Conservation (phyloP, 495 filamentous ascomycete genomes). For the Penicillium coffeae region DNA sequence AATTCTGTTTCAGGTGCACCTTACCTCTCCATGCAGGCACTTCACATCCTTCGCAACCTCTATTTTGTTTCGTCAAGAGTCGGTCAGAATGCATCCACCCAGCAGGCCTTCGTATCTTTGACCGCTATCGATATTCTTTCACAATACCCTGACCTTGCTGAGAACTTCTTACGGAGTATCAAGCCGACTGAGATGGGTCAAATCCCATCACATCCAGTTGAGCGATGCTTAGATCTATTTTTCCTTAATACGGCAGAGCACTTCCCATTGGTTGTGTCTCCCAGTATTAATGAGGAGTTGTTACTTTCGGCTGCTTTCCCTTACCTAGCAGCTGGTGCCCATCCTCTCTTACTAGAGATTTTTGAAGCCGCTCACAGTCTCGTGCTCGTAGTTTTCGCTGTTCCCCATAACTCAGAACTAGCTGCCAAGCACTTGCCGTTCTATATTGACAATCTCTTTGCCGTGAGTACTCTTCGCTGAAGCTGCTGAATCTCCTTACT, state of each 20-base stretch:
- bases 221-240: constrained; percentile 79
- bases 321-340: constrained; percentile 66
- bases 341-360: constrained; percentile 64
- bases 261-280: constrained; percentile 66
- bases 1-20: constrained; percentile 50
- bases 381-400: constrained; percentile 76
- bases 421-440: constrained; percentile 73
- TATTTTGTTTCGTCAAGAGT: constrained; percentile 84
- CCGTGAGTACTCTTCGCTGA: constrained; percentile 32
- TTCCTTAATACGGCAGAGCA: constrained; percentile 90
- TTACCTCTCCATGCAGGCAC: constrained; percentile 66
- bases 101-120: constrained; percentile 81
- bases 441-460: constrained; percentile 81
- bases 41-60: constrained; percentile 75
- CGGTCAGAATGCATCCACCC: constrained; percentile 68
- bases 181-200: constrained; percentile 52
- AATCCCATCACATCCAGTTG: constrained; percentile 71
- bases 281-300: constrained; percentile 63
- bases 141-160: constrained; percentile 64
- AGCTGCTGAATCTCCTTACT: constrained; percentile 8
- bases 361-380: constrained; percentile 92
- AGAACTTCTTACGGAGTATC: constrained; percentile 66
- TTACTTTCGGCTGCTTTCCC: constrained; percentile 69
- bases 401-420: constrained; percentile 68
- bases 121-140: constrained; percentile 85